These are phyloP conservation scores for Axilococcus clingmanii DNA, from an alignment of 139 green algal species.

Conservation along the genomic window DNA sequence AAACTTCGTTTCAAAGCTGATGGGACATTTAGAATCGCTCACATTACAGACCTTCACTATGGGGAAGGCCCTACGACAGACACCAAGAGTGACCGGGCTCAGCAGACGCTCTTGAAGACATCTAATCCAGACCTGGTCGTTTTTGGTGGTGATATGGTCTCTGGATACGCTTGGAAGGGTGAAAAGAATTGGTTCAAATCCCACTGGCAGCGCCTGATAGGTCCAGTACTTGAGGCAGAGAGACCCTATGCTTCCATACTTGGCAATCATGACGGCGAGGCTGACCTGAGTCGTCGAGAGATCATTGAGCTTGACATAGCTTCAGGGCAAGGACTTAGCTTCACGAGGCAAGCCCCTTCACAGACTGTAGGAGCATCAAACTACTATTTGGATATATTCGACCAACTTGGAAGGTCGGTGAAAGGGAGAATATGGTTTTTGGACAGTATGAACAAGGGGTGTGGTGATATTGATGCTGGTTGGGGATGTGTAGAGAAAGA, in stretches of 20 bases:
- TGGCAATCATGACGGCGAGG: conserved; percentile 35
- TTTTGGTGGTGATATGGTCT: conserved; percentile 31
- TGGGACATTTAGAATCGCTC: conserved; percentile 22
- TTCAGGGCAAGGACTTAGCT: not conserved
- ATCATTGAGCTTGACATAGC: conserved; percentile 14
- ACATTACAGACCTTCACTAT: conserved; percentile 33
- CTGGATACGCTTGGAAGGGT: conserved; percentile 12
- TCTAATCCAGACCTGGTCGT: conserved; percentile 26
- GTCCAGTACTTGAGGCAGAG: not conserved
- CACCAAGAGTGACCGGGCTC: not conserved
- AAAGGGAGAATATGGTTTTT: conserved; percentile 33
- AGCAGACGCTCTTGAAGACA: not conserved
- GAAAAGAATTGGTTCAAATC: conserved; percentile 14
- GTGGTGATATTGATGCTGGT: conserved; percentile 13
- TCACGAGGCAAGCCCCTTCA: conserved; percentile 18
- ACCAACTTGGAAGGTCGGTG: not conserved
- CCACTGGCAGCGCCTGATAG: conserved; percentile 18
- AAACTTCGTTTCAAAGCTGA: conserved; percentile 11
- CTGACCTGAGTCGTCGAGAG: conserved; percentile 15
- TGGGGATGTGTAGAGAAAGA: conserved; percentile 27
- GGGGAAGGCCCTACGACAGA: conserved; percentile 11
- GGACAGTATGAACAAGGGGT: conserved; percentile 17
- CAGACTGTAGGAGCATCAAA: conserved; percentile 14
- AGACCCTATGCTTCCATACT: conserved; percentile 21
- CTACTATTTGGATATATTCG: conserved; percentile 27